Evolutionary conservation across 225 moss, liverwort and hornwort genomes (phyloP), one percentile per base, ranked within the genome.

Genomic region (Pseudisothecium myosuroides): DNA sequence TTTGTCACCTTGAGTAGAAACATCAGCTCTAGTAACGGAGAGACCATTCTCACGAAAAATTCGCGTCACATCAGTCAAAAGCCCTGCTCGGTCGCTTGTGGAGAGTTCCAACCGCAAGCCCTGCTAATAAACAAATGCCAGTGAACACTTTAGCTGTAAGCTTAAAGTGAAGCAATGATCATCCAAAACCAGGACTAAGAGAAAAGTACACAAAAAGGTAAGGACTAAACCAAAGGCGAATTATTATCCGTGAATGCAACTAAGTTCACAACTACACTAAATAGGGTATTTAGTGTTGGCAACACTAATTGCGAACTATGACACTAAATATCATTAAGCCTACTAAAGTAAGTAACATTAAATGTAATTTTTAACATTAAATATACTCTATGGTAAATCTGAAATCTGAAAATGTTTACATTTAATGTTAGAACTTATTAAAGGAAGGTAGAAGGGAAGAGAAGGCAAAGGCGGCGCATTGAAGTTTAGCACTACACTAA

Each of bases 21-120:
- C 95, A 82, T 95, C 95, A 28, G 94, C 95, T 62, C 94, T 93
- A 23, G 93, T 92, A 27, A 95, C 94, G 34, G 95, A 94, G n/a
- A 95, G 89, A 47, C 95, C 95, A 66, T 95, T 93, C 79, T 95
- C 94, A 69, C 94, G 91, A 81, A 95, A 94, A 73, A 92, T 82
- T 62, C 95, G 92, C 58, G 94, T 95, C 81, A 95, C 89, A 66
- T 95, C 95, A 45, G 92, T 93, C 91, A 95, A 80, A 85, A 94
- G 92, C n/a, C 95, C 95, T 39, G 91, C 61, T 89, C 94, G 91
- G 92, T 95, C 93, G 79, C 92, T 76, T 68, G 95, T 94, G 93
- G 87, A 90, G 50, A 95, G 89, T 36, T 95, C 93, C 62, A 94
- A 87, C 87, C 92, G 94, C 86, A 95, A 89, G 81, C 95, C 94